A percentile compares a stretch with the other conserved stretches of the same genome.
Evolutionary conservation across 352 stramenopile species (phyloP).

Genomic region (Phytophthora brassicae): DNA sequence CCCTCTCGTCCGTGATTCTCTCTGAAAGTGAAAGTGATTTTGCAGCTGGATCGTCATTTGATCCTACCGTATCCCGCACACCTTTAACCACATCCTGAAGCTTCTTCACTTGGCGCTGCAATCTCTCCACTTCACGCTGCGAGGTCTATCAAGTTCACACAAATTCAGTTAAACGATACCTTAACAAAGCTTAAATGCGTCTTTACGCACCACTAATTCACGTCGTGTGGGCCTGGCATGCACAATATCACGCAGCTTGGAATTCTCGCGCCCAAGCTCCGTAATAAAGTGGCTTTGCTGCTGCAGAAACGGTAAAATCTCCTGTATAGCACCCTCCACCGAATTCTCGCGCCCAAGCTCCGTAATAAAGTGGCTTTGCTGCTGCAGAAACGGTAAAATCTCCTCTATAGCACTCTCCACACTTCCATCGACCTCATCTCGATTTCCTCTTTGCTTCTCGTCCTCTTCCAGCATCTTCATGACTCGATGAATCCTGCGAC

Average conservation of each 20-base stretch:
- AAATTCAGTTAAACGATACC: background rate
- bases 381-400: constrained; percentile 22
- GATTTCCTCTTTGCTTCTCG: constrained; percentile 4
- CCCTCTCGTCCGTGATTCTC: constrained; percentile 31
- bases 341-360: constrained; percentile 35
- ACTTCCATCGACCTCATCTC: constrained; percentile 6
- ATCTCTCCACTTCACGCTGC: constrained; percentile 31
- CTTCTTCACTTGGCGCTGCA: constrained; percentile 19
- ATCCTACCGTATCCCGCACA: background rate
- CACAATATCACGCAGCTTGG: constrained; percentile 33
- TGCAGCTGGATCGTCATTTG: background rate
- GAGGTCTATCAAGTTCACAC: constrained; percentile 16
- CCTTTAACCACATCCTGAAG: constrained; percentile 2
- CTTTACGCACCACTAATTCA: constrained; percentile 24
- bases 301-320: constrained; percentile 21
- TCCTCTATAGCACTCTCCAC: constrained; percentile 2
- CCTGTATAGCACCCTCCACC: too few relatives aligned
- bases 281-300: constrained; percentile 26
- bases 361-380: constrained; percentile 25
- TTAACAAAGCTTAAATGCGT: background rate
- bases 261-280: constrained; percentile 33
- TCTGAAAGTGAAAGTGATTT: constrained; percentile 21
- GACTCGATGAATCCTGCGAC: constrained; percentile 24
- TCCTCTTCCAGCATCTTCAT: constrained; percentile 8
- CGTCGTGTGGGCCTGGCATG: constrained; percentile 27